These are phyloP conservation scores for Tillandsia fasciculata DNA, from an alignment of 176 grass and related monocot species.

Conservation along the genomic window DNA sequence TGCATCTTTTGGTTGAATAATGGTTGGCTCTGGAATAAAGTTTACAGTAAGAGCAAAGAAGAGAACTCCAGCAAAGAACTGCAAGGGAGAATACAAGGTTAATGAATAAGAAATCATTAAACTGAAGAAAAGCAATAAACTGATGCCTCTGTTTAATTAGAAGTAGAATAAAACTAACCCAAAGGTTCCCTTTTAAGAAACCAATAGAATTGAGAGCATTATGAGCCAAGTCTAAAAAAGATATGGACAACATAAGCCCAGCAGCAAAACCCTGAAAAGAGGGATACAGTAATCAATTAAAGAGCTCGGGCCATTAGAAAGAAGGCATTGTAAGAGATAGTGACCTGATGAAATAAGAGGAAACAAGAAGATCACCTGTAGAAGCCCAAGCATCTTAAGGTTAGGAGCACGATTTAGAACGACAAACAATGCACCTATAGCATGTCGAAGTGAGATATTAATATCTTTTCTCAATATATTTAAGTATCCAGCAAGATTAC, in stretches of 20 bases:
- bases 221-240: slow-evolving; percentile 92
- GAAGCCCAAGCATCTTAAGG: slow-evolving; percentile 81
- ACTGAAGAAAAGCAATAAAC: slow-evolving; percentile 1
- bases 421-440: slow-evolving; percentile 69
- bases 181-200: slow-evolving; percentile 92
- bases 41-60: slow-evolving; percentile 79
- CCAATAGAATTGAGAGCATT: slow-evolving; percentile 93
- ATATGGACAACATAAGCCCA: slow-evolving; percentile 95
- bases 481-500: not conserved
- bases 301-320: slow-evolving; percentile 6
- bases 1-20: slow-evolving; percentile 37
- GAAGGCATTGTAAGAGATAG: not conserved
- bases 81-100: slow-evolving; percentile 2
- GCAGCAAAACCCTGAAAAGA: slow-evolving; percentile 76
- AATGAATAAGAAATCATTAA: not conserved
- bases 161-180: slow-evolving; percentile 38
- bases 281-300: slow-evolving; percentile 2
- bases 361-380: slow-evolving; percentile 48
- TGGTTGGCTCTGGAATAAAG: slow-evolving; percentile 84
- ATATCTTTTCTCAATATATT: not conserved
- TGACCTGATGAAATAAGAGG: not conserved
- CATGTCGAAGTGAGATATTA: slow-evolving; percentile 5
- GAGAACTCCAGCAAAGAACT: slow-evolving; percentile 86
- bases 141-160: not conserved
- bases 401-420: slow-evolving; percentile 65